These are phyloP conservation scores for Vigna trinervia DNA, from an alignment of 306 rosid species.

Conservation along the genomic window DNA sequence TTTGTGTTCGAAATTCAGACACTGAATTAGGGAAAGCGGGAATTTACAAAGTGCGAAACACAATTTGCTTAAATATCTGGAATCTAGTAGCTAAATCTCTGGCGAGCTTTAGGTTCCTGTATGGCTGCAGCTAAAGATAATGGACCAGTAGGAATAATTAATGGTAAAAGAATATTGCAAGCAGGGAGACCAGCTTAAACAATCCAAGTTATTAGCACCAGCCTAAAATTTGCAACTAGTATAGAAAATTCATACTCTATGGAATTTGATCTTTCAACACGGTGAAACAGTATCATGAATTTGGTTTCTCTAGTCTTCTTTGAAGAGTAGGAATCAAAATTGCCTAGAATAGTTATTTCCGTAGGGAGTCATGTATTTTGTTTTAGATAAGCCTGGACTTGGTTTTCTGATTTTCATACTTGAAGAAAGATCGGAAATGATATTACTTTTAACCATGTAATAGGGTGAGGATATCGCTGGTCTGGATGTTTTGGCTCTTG, in stretches of 20 bases:
- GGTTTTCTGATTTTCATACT: constrained; percentile 11
- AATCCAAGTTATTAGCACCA: background rate
- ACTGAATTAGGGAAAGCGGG: background rate
- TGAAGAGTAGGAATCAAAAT: background rate
- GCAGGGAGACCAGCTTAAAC: background rate
- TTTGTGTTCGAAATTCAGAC: background rate
- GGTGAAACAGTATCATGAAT: background rate
- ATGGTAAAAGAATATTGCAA: background rate
- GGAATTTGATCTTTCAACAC: background rate
- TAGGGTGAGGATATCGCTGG: constrained; percentile 73
- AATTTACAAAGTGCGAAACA: background rate
- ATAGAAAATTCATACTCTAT: background rate
- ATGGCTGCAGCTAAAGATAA: background rate
- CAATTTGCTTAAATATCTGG: constrained; percentile 5
- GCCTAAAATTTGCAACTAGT: background rate
- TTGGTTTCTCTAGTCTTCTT: background rate
- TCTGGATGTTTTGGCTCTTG: constrained; percentile 67
- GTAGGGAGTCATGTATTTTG: background rate
- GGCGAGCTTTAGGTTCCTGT: background rate
- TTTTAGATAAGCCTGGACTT: constrained; percentile 2
- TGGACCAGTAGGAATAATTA: background rate
- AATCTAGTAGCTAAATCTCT: background rate
- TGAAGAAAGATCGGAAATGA: constrained; percentile 26
- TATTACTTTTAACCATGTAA: constrained; percentile 17
- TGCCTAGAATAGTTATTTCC: constrained; percentile 6